Base-by-base conservation (phyloP, 345 rosid genomes). In the Pelargonium nanum region DNA sequence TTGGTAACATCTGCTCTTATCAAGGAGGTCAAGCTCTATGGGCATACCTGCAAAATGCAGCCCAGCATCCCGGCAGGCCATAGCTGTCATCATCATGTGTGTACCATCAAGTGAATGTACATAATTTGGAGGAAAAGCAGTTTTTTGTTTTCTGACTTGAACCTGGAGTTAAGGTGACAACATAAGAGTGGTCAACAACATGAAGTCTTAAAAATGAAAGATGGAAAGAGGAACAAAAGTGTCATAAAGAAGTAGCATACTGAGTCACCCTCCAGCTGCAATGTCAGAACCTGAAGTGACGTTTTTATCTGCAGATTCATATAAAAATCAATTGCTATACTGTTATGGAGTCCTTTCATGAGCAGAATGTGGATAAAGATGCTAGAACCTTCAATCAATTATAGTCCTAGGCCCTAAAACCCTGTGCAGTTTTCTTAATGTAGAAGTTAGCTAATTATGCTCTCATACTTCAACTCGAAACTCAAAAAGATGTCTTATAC, bases 21-120 rank as follows among this genome's bases (percentile, higher is more conserved):
- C 25, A 59, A 25, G 62, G 50, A 25, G 62, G 51, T 34, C 40
- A 57, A 25, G n/a, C 19, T 57, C 48, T 44, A 19, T 26, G n/a
- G 24, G 63, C 70, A 53, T 59, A 89, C 99, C 99, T 74, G 97
- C 99, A 84, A 93, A 93, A 76, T 73, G 74, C 65, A 93, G 71
- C 54, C 86, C 88, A n/a, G 96, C 94, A 58, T 85, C 89, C 65
- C 82, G 75, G 76, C 99, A 89, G 59, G 99, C 95, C 70, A 93
- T 73, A 54, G 99, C 97, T 60, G 99, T 93, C 99, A 89, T 87
- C 99, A 93, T 93, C 99, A 93, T 93, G 82, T 93, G 99, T 61
- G 99, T 75, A 53, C 97, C 95, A 7, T 93, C 99, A 60, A 93
- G 83, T 0, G 99, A 93, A 80, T 93, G 99, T 58, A 93, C 96